Evolutionary conservation across 2,329 filamentous ascomycete species (phyloP), one percentile per base, ranked within the genome.

Genomic region (Zymoseptoria pseudotritici): DNA sequence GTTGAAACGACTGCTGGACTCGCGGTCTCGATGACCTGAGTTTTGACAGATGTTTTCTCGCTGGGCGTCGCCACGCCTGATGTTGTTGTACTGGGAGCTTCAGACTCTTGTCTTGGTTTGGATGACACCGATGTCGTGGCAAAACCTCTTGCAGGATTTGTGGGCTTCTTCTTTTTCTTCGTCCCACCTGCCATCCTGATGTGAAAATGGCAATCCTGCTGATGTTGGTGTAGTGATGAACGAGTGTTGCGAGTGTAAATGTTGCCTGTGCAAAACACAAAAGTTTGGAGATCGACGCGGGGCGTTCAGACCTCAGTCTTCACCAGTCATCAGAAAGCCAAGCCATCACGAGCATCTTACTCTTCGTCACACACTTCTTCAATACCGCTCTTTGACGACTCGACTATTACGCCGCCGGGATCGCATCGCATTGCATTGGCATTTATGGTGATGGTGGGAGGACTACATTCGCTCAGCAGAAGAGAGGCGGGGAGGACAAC

Each of bases 111-210:
- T 70, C 93, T 91, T 53, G 83, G 80, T 72, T 90, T 83, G 8
- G 86, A 82, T 72, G 89, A 82, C 6, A 96, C 83, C 1, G 93
- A 97, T 11, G 90, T 95, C 4, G 94, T 99, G 65, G 93, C 91
- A 77, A 97, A 96, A 19, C 92, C 94, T 74, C 94, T 83, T 49
- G 91, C 91, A 61, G 92, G 90, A 75, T 97, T 97, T 24, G 85
- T 84, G 58, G 89, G 82, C 83, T 97, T 97, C 81, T 91, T 95
- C 79, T 97, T 96, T 78, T 96, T 96, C 63, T 80, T 73, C 49
- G 78, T 70, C 31, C 63, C 68, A 22, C 62, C 68, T 50, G 66
- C 63, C 69, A 71, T 70, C 21, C 22, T 36, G 52, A 52, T 46
- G 50, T 36, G 17, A 9, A 26, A 31, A 57, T 53, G 49, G 50